These are phyloP conservation scores for Chytridiales sp. DNA, from an alignment of 371 early-diverging fungal genomes.

Conservation along the genomic window DNA sequence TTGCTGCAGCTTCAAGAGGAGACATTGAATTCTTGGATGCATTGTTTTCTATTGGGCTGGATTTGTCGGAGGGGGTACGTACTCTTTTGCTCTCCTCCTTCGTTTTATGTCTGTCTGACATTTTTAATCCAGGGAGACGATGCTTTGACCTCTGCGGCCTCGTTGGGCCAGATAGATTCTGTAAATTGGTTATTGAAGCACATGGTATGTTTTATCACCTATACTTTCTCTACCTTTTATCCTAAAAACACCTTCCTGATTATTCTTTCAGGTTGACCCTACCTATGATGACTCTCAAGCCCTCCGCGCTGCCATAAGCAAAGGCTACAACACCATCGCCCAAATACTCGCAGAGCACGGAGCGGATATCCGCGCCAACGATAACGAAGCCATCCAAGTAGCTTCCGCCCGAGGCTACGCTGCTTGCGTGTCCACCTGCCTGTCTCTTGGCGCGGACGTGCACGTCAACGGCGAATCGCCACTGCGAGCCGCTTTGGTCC, in stretches of 20 bases:
- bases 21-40: slow-evolving; percentile 11
- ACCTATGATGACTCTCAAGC: slow-evolving; percentile 12
- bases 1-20: background rate
- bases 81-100: background rate
- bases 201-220: slow-evolving; percentile 2
- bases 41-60: slow-evolving; percentile 13
- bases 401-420: slow-evolving; percentile 10
- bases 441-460: slow-evolving; percentile 11
- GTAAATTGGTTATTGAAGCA: slow-evolving; percentile 14
- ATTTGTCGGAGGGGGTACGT: slow-evolving; percentile 17
- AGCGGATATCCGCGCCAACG: background rate
- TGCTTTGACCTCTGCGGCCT: slow-evolving; percentile 8
- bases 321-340: slow-evolving; percentile 4
- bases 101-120: background rate
- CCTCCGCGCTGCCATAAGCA: slow-evolving; percentile 10
- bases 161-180: background rate
- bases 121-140: slow-evolving; percentile 8
- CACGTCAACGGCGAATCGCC: slow-evolving; percentile 2
- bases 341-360: slow-evolving; percentile 4
- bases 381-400: slow-evolving; percentile 7
- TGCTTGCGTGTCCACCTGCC: background rate
- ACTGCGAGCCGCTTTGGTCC: slow-evolving; percentile 2
- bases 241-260: no score
- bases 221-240: background rate
- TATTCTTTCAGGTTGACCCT: slow-evolving; percentile 14